Evolutionary conservation across 768 basidiomycete genomes (phyloP).

Genomic region (Tulasnella sp.): DNA sequence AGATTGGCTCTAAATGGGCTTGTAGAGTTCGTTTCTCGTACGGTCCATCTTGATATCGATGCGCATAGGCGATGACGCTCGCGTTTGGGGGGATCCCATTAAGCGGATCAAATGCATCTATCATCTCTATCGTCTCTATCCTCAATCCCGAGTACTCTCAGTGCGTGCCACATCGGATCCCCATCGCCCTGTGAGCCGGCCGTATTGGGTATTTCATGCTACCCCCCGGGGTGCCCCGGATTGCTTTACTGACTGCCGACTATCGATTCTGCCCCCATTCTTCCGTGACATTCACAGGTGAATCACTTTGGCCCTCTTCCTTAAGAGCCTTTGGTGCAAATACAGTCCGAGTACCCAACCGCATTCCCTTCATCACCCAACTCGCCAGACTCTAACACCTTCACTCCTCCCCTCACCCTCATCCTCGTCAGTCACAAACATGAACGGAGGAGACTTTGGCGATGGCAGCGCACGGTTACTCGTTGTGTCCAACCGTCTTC

Average conservation of each 20-base stretch:
- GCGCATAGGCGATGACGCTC: no score
- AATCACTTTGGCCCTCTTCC: neutral
- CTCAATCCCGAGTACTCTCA: no score
- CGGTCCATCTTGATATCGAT: no score
- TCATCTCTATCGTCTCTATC: no score
- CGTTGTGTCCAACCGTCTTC: conserved; percentile 91
- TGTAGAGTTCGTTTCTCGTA: no score
- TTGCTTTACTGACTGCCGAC: neutral
- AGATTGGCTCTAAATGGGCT: no score
- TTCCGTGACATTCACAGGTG: conserved; percentile 1
- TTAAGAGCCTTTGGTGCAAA: neutral
- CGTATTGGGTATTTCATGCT: no score
- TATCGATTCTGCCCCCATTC: neutral
- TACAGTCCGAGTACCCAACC: neutral
- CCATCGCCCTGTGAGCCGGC: neutral
- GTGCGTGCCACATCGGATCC: no score
- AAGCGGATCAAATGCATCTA: no score
- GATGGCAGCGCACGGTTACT: conserved; percentile 60
- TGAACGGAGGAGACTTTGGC: conserved; percentile 28
- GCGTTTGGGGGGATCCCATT: no score
- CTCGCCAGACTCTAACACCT: neutral
- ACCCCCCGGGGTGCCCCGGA: neutral
- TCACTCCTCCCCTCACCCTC: conserved; percentile 3
- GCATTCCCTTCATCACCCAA: neutral
- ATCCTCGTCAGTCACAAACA: conserved; percentile 4